phyloP scores from a whole-genome alignment of 176 grass and related monocot genomes.

The Ananas comosus region DNA sequence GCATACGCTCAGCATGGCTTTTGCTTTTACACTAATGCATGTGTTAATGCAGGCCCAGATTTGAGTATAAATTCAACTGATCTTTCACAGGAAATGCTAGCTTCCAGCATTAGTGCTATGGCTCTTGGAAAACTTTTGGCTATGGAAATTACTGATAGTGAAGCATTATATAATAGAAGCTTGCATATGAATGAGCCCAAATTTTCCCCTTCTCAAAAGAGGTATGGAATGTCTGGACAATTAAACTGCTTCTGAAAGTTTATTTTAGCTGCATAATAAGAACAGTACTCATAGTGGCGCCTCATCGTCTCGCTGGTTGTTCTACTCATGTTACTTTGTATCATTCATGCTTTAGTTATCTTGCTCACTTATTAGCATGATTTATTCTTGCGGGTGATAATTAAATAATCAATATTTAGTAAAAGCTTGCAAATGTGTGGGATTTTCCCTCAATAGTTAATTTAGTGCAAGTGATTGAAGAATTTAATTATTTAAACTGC shows the following conservation, averaged over 20 bases:
- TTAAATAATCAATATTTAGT: too few species aligned
- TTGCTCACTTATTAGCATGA: too few species aligned
- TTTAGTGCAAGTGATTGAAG: too few species aligned
- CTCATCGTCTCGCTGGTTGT: neutral
- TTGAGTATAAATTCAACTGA: constrained; percentile 20
- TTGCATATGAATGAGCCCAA: constrained; percentile 40
- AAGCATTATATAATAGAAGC: constrained; percentile 19
- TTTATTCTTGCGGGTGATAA: too few species aligned
- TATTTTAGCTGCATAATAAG: neutral
- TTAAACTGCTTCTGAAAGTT: neutral
- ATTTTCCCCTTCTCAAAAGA: constrained; percentile 31
- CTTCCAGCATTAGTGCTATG: constrained; percentile 39
- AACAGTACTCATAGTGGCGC: neutral
- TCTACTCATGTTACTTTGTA: neutral
- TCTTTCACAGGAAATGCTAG: constrained; percentile 50
- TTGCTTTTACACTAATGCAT: constrained; percentile 39
- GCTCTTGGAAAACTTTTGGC: constrained; percentile 55
- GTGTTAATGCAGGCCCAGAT: constrained; percentile 16
- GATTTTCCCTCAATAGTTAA: too few species aligned
- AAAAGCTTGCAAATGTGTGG: too few species aligned
- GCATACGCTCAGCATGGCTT: constrained; percentile 74
- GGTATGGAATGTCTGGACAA: constrained; percentile 32
- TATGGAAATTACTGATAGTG: constrained; percentile 16
- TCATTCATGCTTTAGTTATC: too few species aligned
- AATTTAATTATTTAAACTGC: too few species aligned